phyloP scores from a whole-genome alignment of 768 basidiomycete species.

The Leccinellum luteum region DNA sequence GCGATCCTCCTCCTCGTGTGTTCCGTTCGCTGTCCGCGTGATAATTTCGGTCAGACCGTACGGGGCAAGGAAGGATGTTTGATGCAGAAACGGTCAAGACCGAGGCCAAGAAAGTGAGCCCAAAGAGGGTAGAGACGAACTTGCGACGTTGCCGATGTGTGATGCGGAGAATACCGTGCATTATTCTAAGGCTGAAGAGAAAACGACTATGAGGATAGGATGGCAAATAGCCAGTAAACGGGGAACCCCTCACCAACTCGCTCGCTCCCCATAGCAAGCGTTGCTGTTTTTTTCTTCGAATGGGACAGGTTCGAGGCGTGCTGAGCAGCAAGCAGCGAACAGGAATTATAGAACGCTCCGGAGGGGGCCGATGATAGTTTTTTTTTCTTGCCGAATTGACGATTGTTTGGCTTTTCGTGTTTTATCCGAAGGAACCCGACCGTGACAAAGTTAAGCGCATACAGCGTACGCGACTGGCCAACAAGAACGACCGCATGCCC shows the following conservation, averaged over 20 bases:
- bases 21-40: conserved; percentile 52
- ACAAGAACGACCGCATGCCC: conserved; percentile 13
- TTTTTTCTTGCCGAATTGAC: conserved; percentile 13
- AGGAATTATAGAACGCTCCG: neutral
- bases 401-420: conserved; percentile 21
- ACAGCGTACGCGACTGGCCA: too few species aligned
- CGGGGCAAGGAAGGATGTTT: conserved; percentile 76
- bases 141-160: conserved; percentile 59
- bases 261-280: conserved; percentile 25
- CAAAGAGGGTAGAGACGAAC: conserved; percentile 76
- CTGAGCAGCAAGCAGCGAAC: neutral
- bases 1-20: conserved; percentile 21
- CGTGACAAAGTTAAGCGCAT: neutral
- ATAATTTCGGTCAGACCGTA: conserved; percentile 53
- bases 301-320: neutral
- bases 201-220: conserved; percentile 40
- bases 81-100: conserved; percentile 81
- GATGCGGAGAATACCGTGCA: conserved; percentile 61
- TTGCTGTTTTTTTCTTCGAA: neutral
- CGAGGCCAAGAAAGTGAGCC: conserved; percentile 74
- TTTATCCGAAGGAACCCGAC: neutral
- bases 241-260: conserved; percentile 13
- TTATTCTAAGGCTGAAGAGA: conserved; percentile 47
- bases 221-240: too few species aligned
- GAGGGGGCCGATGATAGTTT: neutral